Conservation (phyloP, 768 basidiomycete species). For the Tricholoma hemisulphureum region DNA sequence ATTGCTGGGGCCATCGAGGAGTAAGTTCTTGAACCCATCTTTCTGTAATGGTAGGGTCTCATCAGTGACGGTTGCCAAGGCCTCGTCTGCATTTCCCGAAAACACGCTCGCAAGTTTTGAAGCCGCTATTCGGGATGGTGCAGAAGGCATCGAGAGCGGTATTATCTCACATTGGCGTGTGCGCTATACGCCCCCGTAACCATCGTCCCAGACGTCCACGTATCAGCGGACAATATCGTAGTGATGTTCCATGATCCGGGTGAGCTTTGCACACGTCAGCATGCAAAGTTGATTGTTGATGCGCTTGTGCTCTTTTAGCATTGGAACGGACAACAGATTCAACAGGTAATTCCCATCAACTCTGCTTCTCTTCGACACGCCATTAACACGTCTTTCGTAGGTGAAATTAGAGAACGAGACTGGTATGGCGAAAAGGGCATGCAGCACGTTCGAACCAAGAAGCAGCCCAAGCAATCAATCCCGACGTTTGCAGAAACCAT, state of each 20-base stretch:
- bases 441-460: conserved; percentile 75
- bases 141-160: conserved; percentile 98
- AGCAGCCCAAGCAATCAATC: conserved; percentile 81
- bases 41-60: background rate
- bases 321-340: conserved; percentile 83
- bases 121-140: conserved; percentile 91
- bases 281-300: background rate
- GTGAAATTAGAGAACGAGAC: conserved; percentile 62
- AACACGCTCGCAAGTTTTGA: conserved; percentile 96
- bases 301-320: conserved; percentile 34
- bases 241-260: conserved; percentile 96
- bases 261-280: conserved; percentile 29
- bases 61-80: conserved; percentile 52
- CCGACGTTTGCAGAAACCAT: conserved; percentile 89
- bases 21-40: conserved; percentile 29
- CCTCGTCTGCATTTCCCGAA: conserved; percentile 84
- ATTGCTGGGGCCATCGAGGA: conserved; percentile 68
- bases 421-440: conserved; percentile 75
- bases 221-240: conserved; percentile 82
- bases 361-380: background rate
- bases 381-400: conserved; percentile 30
- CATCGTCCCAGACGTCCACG: conserved; percentile 83
- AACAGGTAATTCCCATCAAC: conserved; percentile 41
- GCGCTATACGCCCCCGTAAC: conserved; percentile 47
- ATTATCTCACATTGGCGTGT: conserved; percentile 45